Evolutionary conservation across 352 stramenopile genomes (phyloP), one percentile per base, ranked within the genome.

Genomic region (Phytophthora citrophthora): DNA sequence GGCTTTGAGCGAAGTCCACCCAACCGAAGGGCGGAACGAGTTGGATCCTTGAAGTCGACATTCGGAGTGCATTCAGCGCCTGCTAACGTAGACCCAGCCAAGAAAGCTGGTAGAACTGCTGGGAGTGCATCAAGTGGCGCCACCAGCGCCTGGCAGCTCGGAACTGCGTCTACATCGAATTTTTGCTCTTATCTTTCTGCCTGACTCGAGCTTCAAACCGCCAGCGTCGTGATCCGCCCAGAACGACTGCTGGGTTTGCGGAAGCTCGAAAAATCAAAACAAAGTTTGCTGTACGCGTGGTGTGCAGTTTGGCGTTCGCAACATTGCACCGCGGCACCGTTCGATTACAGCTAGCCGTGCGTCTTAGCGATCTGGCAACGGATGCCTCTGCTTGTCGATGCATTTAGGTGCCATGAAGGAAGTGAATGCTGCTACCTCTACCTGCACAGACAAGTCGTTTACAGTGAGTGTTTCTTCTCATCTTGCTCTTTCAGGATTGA

Each of bases 271-370:
- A 16, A 16, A 9, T 32, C 26, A 40, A 18, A 2, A 26, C 16
- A 9, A 18, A 47, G 15, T 40, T 48, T 54, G 43, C 10, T 61
- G 41, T 54, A 34, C 16, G 23, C n/a, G 15, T 39, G 16, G 24
- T 56, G 48, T 54, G 29, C 29, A 34, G 29, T 50, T 67, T 61
- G 51, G 15, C 41, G 59, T 36, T 60, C 59, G 59, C 43, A 51
- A 43, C 59, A 67, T 67, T 67, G 51, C 16, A 40, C 23, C 16
- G 5, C n/a, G 24, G 4, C 8, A 36, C 43, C 49, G 59, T 54
- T 67, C 41, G 41, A 49, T 67, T 67, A 41, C 41, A 52, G 27
- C 18, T 52, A 1, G 9, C 29, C 29, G 29, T 34, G 29, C 29
- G 29, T 34, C 29, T 34, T 3, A 34, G 29, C 29, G 9, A 34